phyloP scores from a whole-genome alignment of 495 filamentous ascomycete genomes.

The Aspergillus leporis region DNA sequence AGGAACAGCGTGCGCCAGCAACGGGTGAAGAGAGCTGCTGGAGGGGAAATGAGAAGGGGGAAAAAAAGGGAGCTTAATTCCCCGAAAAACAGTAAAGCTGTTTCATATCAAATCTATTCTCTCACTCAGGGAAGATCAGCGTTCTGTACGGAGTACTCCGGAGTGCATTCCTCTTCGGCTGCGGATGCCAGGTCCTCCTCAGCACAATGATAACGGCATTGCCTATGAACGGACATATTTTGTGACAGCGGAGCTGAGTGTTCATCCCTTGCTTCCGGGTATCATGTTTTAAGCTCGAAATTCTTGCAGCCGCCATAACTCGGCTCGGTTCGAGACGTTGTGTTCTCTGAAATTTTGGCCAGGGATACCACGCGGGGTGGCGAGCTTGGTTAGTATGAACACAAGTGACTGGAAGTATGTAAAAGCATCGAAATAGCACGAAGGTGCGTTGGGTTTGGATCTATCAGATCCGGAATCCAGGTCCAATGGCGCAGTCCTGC shows the following conservation, averaged over 20 bases:
- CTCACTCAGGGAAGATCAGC: constrained; percentile 15
- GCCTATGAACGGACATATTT: neutral
- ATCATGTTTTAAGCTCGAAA: constrained; percentile 9
- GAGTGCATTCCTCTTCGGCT: constrained; percentile 12
- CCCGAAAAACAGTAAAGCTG: constrained; percentile 5
- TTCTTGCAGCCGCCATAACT: constrained; percentile 16
- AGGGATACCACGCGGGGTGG: constrained; percentile 14
- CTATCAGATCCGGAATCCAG: neutral
- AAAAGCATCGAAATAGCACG: neutral
- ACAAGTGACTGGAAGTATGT: neutral
- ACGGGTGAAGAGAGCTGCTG: neutral
- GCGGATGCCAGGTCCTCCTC: constrained; percentile 4
- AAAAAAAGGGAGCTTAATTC: neutral
- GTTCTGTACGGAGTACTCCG: neutral
- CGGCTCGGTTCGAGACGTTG: constrained; percentile 22
- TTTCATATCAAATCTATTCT: constrained; percentile 7
- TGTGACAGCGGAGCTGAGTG: neutral
- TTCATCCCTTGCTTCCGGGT: neutral
- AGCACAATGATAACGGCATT: neutral
- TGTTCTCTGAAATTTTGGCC: neutral
- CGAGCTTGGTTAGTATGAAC: constrained; percentile 4
- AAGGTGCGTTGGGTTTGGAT: neutral
- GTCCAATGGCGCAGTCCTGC: neutral
- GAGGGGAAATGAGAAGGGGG: neutral
- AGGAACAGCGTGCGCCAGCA: neutral